Evolutionary conservation across 2,329 filamentous ascomycete genomes (phyloP), one percentile per base, ranked within the genome.

Genomic region (Calonectria henricotiae): DNA sequence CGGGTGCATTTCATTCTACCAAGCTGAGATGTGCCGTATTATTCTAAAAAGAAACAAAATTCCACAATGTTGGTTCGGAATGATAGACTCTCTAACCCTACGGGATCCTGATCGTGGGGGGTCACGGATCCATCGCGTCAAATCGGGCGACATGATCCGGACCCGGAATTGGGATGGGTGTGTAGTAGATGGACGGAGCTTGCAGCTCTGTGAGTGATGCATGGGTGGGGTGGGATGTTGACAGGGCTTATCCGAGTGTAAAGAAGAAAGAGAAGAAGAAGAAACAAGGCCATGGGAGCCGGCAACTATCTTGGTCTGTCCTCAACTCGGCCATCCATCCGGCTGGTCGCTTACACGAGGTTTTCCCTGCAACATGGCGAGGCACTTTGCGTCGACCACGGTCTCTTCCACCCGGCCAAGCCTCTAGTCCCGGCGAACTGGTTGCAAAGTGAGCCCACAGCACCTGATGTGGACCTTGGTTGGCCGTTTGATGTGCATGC

Each of bases 361-460:
- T 20, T 61, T 60, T 32, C n/a, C 23, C 35, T 25, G 17, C 30
- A n/a, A 5, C 17, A 44, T 62, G 13, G 46, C 25, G n/a, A 37
- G 47, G 37, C 17, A 17, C 8, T 12, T 44, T 11, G 15, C 20
- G 35, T 60, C 44, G 27, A 69, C 65, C 67, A 69, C 51, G 62
- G 62, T 54, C 60, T 65, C 47, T 51, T 35, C 67, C 62, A 62
- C 55, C 15, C 44, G 15, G 55, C 63, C 67, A 69, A 69, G 67
- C 30, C 67, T 27, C 23, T 62, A 30, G 46, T 41, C 30, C 55
- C 46, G 11, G 39, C 46, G 17, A 43, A 41, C 43, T 46, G 62
- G 65, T 35, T 23, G 43, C 55, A 64, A 41, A 68, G 61, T 68
- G 61, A 67, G 67, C 55, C 67, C 63, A 67, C 47, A 49, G 62